phyloP scores from a whole-genome alignment of 106 monocot genomes.

The Acanthochlamys bracteata region DNA sequence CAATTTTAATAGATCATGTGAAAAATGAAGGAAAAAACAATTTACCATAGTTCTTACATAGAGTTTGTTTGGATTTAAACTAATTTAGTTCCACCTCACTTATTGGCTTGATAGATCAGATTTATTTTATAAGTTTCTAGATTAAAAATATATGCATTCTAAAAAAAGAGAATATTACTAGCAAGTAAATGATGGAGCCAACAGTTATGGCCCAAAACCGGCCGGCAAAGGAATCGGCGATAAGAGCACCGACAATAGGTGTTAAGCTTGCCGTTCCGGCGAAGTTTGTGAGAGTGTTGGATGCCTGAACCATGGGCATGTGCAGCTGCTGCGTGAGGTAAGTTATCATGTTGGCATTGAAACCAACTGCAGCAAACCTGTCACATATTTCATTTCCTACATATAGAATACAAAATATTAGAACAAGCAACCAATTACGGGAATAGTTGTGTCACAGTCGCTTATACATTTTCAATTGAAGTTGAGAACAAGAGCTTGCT shows the following conservation, averaged over 20 bases:
- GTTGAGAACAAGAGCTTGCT: too few relatives aligned
- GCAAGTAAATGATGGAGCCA: slow-evolving; percentile 46
- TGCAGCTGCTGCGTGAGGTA: slow-evolving; percentile 63
- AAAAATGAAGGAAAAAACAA: too few relatives aligned
- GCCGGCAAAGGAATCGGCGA: slow-evolving; percentile 70
- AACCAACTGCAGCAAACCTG: slow-evolving; percentile 44
- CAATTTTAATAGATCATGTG: too few relatives aligned
- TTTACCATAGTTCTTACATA: too few relatives aligned
- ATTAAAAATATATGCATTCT: too few relatives aligned
- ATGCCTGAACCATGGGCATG: slow-evolving; percentile 55
- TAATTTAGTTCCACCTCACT: too few relatives aligned
- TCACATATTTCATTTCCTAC: slow-evolving; percentile 60
- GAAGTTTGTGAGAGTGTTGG: slow-evolving; percentile 64
- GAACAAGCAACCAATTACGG: background rate
- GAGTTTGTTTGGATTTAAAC: too few relatives aligned
- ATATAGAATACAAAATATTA: background rate
- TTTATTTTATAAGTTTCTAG: too few relatives aligned
- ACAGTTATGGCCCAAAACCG: slow-evolving; percentile 64
- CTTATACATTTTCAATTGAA: too few relatives aligned
- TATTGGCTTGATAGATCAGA: too few relatives aligned
- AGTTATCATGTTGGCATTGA: slow-evolving; percentile 62
- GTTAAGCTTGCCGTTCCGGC: slow-evolving; percentile 45
- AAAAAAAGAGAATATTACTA: slow-evolving; percentile 15
- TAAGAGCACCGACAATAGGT: slow-evolving; percentile 46
- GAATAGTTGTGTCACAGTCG: background rate